Conservation (phyloP, 2,329 filamentous ascomycete species). For the Trichoderma koningiopsis region DNA sequence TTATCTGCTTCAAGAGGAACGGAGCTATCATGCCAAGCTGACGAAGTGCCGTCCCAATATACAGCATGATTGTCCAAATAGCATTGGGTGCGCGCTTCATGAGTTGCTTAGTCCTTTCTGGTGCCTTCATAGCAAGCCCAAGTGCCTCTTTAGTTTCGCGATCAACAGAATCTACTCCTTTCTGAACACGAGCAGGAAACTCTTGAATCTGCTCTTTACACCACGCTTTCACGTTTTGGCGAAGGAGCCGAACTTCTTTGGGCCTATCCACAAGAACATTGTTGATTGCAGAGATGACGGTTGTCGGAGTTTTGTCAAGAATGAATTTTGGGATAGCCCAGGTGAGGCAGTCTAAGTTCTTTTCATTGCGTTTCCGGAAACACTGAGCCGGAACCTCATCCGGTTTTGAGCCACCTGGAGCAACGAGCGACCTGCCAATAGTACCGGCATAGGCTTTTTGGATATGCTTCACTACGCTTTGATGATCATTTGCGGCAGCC, state of each 20-base stretch:
- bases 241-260: constrained; percentile 34
- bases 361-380: neutral
- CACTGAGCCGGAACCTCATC: no score
- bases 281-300: constrained; percentile 37
- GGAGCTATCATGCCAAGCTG: constrained; percentile 33
- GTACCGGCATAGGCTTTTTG: constrained; percentile 40
- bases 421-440: constrained; percentile 4
- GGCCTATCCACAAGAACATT: constrained; percentile 36
- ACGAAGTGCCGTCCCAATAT: constrained; percentile 38
- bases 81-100: constrained; percentile 34
- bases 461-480: constrained; percentile 48
- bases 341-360: constrained; percentile 30
- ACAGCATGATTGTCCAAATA: constrained; percentile 33
- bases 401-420: constrained; percentile 39
- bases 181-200: constrained; percentile 35
- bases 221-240: constrained; percentile 37
- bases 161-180: constrained; percentile 27
- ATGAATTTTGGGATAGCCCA: constrained; percentile 38
- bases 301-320: constrained; percentile 37
- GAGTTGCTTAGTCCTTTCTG: constrained; percentile 25
- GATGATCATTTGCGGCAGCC: constrained; percentile 45
- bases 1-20: constrained; percentile 32
- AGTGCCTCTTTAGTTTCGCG: constrained; percentile 33
- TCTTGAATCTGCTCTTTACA: constrained; percentile 34
- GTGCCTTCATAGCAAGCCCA: constrained; percentile 28